These are phyloP conservation scores for Exophiala phaeomuriformis DNA, from an alignment of 2,329 filamentous ascomycete species.

Conservation along the genomic window DNA sequence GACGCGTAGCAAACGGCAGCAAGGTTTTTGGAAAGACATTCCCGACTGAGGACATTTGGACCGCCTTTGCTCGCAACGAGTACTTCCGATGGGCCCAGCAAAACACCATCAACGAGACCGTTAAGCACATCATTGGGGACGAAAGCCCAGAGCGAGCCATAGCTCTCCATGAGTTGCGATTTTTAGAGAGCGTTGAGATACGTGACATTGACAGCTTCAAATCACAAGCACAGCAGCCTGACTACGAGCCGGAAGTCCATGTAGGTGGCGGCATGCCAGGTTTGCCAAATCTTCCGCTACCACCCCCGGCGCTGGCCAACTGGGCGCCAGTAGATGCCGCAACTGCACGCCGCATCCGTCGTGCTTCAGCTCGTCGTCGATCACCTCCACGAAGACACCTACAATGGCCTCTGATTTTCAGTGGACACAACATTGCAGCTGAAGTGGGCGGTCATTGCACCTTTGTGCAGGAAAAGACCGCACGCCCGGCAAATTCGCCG, in stretches of 20 bases:
- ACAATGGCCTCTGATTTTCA: conserved; percentile 28
- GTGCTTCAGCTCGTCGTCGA: not conserved
- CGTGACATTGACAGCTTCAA: conserved; percentile 23
- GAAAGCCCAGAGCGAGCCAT: not conserved
- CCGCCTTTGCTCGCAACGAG: conserved; percentile 20
- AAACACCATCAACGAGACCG: conserved; percentile 25
- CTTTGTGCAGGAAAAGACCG: conserved; percentile 22
- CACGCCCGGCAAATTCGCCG: conserved; percentile 28
- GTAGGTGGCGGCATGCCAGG: conserved; percentile 5
- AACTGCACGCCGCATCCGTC: not conserved
- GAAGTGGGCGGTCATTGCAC: conserved; percentile 16
- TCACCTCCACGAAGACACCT: not conserved
- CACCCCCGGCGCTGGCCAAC: not conserved
- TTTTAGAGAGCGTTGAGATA: conserved; percentile 9
- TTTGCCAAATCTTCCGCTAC: not conserved
- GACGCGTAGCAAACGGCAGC: conserved; percentile 33
- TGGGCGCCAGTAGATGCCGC: not conserved
- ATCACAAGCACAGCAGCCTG: conserved; percentile 11
- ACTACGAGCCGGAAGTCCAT: conserved; percentile 13
- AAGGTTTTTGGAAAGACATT: conserved; percentile 43
- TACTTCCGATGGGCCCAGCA: conserved; percentile 26
- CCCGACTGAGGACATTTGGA: conserved; percentile 32
- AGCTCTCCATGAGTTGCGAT: conserved; percentile 7
- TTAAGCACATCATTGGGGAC: conserved; percentile 11
- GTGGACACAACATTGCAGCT: conserved; percentile 30